phyloP scores from a whole-genome alignment of 441 rosid genomes.

The Capsella rubella region DNA sequence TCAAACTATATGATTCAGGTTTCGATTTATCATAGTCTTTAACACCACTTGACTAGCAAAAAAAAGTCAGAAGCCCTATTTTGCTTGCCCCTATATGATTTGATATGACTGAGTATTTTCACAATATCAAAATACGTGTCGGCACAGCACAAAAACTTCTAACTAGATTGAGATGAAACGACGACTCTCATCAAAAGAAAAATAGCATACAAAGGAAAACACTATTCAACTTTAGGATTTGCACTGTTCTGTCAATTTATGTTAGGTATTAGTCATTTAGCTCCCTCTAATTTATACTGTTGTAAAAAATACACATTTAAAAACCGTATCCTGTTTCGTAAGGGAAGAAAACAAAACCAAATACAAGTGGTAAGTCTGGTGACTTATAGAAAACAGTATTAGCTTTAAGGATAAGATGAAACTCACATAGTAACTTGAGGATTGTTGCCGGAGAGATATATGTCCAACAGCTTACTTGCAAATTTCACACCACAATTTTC shows the following conservation, averaged over 20 bases:
- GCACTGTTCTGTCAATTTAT: slow-evolving; percentile 7
- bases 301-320: background rate
- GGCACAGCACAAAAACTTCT: background rate
- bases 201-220: background rate
- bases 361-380: too few species aligned
- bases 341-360: too few species aligned
- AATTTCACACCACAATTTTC: too few species aligned
- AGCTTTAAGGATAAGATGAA: too few species aligned
- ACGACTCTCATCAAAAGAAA: background rate
- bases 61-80: background rate
- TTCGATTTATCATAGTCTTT: background rate
- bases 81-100: background rate
- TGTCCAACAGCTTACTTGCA: too few species aligned
- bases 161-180: background rate
- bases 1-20: slow-evolving; percentile 5
- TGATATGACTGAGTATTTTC: too few species aligned
- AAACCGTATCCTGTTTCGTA: too few species aligned
- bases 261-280: slow-evolving; percentile 19
- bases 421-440: too few species aligned
- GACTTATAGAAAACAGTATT: too few species aligned
- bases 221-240: slow-evolving; percentile 20
- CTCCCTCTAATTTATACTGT: background rate
- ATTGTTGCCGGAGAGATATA: too few species aligned
- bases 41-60: background rate
- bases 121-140: slow-evolving; percentile 6